phyloP scores from a whole-genome alignment of 1,284 basidiomycete genomes.

The Papiliotrema flavescens region DNA sequence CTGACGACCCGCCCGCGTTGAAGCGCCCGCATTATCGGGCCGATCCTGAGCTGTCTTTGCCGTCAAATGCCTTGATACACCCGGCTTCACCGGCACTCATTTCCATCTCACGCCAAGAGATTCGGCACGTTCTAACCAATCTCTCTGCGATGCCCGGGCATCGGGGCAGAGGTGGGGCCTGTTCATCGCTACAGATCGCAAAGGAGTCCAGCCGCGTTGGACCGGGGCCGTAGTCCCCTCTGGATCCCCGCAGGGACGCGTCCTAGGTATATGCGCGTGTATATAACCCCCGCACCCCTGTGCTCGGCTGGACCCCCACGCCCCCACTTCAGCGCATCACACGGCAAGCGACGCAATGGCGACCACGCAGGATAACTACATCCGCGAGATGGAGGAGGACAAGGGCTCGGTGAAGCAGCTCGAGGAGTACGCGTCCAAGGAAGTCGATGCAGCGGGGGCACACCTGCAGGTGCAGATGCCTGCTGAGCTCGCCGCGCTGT shows the following conservation, averaged over 20 bases:
- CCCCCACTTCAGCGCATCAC: too few relatives aligned
- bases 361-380: not conserved
- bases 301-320: too few relatives aligned
- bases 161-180: too few relatives aligned
- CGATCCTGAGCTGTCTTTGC: not conserved
- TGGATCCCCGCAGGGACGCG: too few relatives aligned
- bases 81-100: not conserved
- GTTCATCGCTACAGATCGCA: too few relatives aligned
- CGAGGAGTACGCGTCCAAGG: conserved; percentile 1
- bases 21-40: too few relatives aligned
- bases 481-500: conserved; percentile 26
- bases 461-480: conserved; percentile 30
- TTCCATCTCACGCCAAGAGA: too few relatives aligned
- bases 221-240: too few relatives aligned
- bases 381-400: not conserved
- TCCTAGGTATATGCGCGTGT: too few relatives aligned
- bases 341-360: not conserved
- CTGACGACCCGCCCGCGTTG: too few relatives aligned
- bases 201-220: too few relatives aligned
- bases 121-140: not conserved
- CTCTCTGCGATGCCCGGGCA: not conserved
- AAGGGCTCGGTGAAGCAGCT: conserved; percentile 1
- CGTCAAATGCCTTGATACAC: not conserved
- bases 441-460: conserved; percentile 14
- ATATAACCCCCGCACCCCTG: too few relatives aligned